These are phyloP conservation scores for Rhizophora mangle DNA, from an alignment of 345 rosid genomes.

Conservation along the genomic window DNA sequence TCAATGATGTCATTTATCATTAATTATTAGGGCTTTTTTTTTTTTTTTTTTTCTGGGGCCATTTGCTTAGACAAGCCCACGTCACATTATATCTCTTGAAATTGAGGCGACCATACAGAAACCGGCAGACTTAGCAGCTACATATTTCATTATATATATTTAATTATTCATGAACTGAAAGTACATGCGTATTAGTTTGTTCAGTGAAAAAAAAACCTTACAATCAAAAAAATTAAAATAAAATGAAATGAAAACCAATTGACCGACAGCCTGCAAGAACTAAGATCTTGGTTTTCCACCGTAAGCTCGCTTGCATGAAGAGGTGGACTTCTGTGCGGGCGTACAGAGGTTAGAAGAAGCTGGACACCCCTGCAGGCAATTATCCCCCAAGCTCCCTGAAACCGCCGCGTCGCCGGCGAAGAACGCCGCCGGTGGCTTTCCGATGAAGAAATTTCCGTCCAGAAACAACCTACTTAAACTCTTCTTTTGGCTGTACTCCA, in stretches of 20 bases:
- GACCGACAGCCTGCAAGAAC: conserved; percentile 23
- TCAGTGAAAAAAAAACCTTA: no score
- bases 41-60: neutral
- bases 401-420: conserved; percentile 36
- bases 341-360: conserved; percentile 66
- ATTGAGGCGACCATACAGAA: neutral
- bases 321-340: conserved; percentile 70
- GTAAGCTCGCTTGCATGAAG: conserved; percentile 71
- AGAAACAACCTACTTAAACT: conserved; percentile 58
- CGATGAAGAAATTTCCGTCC: conserved; percentile 79
- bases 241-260: no score
- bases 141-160: no score
- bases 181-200: no score
- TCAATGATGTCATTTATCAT: no score
- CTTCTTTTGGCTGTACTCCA: conserved; percentile 51
- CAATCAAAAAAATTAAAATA: no score
- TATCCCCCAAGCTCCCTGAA: conserved; percentile 81
- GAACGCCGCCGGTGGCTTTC: conserved; percentile 66
- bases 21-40: no score
- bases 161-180: no score
- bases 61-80: neutral
- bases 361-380: conserved; percentile 78
- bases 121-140: no score
- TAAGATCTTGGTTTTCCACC: conserved; percentile 66
- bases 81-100: conserved; percentile 6